Conservation (phyloP, 805 yeast species). For the Suhomyces sp. region DNA sequence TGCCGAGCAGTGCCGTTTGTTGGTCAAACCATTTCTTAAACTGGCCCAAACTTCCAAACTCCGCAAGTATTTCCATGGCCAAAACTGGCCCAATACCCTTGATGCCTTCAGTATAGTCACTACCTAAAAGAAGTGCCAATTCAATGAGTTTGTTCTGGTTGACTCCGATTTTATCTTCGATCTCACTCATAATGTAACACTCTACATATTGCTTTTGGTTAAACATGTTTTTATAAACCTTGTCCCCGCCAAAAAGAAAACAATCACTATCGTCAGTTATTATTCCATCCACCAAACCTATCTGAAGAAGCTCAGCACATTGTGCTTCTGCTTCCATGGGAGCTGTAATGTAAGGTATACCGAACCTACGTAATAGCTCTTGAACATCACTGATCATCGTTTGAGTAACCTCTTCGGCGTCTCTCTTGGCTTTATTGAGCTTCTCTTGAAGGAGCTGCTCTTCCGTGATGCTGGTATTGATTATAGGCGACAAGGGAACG, state of each 20-base stretch:
- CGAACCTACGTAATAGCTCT: conserved; percentile 80
- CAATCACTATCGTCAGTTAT: conserved; percentile 98
- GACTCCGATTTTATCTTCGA: conserved; percentile 65
- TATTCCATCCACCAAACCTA: conserved; percentile 86
- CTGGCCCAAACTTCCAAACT: conserved; percentile 52
- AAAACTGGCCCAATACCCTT: conserved; percentile 93
- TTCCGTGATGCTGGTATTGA: conserved; percentile 39
- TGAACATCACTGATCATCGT: conserved; percentile 89
- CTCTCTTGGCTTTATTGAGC: conserved; percentile 68
- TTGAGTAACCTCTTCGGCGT: conserved; percentile 86
- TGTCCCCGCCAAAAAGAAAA: conserved; percentile 85
- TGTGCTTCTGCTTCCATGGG: conserved; percentile 99
- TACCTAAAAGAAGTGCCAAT: conserved; percentile 80
- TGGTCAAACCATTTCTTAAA: conserved; percentile 58
- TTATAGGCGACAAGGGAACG: conserved; percentile 14
- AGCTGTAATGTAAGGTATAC: conserved; percentile 91
- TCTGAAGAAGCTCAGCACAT: conserved; percentile 73
- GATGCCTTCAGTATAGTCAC: conserved; percentile 93
- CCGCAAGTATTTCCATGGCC: conserved; percentile 86
- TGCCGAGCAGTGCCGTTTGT: conserved; percentile 30
- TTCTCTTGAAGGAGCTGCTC: conserved; percentile 57
- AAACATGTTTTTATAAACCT: conserved; percentile 87
- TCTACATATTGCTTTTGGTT: conserved; percentile 91
- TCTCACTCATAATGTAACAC: conserved; percentile 60
- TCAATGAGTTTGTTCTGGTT: conserved; percentile 65